Evolutionary conservation across 495 filamentous ascomycete species (phyloP).

Genomic region (Cudoniella acicularis): DNA sequence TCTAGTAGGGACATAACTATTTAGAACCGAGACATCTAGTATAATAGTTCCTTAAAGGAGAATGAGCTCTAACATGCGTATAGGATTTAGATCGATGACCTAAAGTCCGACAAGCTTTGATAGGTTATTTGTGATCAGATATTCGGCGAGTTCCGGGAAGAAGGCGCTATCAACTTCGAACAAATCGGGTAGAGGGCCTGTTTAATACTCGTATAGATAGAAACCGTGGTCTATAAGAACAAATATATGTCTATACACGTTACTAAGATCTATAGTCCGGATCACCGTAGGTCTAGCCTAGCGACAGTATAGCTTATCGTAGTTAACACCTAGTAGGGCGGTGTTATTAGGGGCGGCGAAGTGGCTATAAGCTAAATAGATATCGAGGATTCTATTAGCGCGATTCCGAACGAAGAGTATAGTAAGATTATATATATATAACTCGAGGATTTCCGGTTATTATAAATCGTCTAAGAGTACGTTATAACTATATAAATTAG

Average conservation of each 20-base stretch:
- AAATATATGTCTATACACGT: background rate
- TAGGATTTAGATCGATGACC: background rate
- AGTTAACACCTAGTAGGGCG: background rate
- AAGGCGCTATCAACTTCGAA: background rate
- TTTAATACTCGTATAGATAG: background rate
- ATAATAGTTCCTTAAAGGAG: conserved; percentile 14
- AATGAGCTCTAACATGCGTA: conserved; percentile 10
- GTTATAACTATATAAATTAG: no score
- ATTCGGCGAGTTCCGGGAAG: background rate
- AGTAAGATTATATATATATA: background rate
- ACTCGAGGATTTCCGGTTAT: conserved; percentile 1
- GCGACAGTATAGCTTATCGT: background rate
- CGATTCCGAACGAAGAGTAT: background rate
- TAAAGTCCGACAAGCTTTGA: background rate
- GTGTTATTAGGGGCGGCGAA: background rate
- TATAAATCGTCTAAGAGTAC: conserved; percentile 2
- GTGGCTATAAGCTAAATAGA: conserved; percentile 4
- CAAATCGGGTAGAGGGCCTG: background rate
- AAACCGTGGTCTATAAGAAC: background rate
- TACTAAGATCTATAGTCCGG: background rate
- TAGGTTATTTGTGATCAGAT: background rate
- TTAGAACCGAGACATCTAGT: conserved; percentile 7
- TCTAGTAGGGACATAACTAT: background rate
- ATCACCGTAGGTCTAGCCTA: background rate
- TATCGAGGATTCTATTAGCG: conserved; percentile 4